Base-by-base conservation (phyloP, 2,329 filamentous ascomycete species). In the Pseudocercospora musae region DNA sequence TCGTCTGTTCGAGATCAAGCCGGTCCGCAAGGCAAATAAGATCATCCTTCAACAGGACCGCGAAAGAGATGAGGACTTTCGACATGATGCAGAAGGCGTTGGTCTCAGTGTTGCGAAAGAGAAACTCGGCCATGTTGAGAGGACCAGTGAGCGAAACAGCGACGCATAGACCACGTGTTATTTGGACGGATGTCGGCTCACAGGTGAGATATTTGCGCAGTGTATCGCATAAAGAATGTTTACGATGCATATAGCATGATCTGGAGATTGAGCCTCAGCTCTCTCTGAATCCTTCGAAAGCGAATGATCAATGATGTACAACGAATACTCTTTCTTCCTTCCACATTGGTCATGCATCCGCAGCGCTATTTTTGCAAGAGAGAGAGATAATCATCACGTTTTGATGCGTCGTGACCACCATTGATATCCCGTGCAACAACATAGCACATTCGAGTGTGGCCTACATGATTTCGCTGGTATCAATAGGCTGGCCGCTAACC, bases 1-100 rank as follows among this genome's bases (percentile, higher is more conserved):
- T 59, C 72, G 79, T 37, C 71, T 81, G 5, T 81, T 81, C 66
- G 75, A 79, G 40, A 74, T 78, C 63, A 77, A 75, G 71, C 79
- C 79, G 2, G 70, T 77, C 3, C 58, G 71, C 55, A 78, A 73
- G 59, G 79, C 79, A 4, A 76, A 81, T 64, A 69, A 69, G 31
- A 68, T 72, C 18, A 68, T 81, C 64, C 71, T 80, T 55, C 69
- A 68, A 4, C 76, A 79, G 59, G 70, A 80, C 40, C 70, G 66
- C 40, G 66, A 72, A 9, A 65, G 70, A 52, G 78, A 80, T 53
- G 75, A 75, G 55, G 78, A 78, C 48, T 80, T 79, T 71, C 70
- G 78, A 6, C 71, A 77, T 29, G 76, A 78, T 68, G 77, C 75
- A 3, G 72, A 76, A 25, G 75, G 71, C 27, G 74, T 72, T 20